Evolutionary conservation across 768 basidiomycete genomes (phyloP).

Genomic region (Naematelia encephala): DNA sequence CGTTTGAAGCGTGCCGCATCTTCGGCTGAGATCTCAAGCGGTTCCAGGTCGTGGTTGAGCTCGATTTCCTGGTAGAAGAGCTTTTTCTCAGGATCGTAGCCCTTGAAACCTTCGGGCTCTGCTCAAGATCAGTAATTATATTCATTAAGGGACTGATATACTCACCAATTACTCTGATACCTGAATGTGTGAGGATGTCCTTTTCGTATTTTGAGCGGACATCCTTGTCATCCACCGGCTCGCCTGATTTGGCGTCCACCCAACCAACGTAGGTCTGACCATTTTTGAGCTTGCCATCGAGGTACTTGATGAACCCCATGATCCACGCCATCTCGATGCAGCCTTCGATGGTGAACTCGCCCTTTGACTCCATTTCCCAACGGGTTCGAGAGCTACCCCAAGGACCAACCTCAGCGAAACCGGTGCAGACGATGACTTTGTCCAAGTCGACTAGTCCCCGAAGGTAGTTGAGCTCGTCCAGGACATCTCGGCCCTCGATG

Average conservation of each 20-base stretch:
- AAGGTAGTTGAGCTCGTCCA: slow-evolving; percentile 71
- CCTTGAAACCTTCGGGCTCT: slow-evolving; percentile 98
- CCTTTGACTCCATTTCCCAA: slow-evolving; percentile 99
- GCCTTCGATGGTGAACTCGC: slow-evolving; percentile 95
- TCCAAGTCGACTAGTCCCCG: slow-evolving; percentile 90
- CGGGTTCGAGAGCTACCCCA: slow-evolving; percentile 98
- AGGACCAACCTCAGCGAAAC: slow-evolving; percentile 94
- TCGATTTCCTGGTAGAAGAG: slow-evolving; percentile 96
- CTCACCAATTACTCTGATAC: slow-evolving; percentile 89
- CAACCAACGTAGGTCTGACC: slow-evolving; percentile 93
- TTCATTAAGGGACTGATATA: slow-evolving; percentile 1
- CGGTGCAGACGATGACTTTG: slow-evolving; percentile 91
- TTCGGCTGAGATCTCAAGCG: slow-evolving; percentile 83
- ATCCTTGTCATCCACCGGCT: slow-evolving; percentile 97
- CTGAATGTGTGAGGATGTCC: slow-evolving; percentile 84
- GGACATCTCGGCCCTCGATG: slow-evolving; percentile 65
- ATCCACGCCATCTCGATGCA: slow-evolving; percentile 99
- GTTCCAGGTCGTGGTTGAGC: slow-evolving; percentile 91
- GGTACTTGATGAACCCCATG: slow-evolving; percentile 98
- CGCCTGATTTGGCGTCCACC: slow-evolving; percentile 89
- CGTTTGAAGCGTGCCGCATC: slow-evolving; percentile 95
- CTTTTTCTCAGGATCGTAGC: slow-evolving; percentile 97
- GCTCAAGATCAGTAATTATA: not conserved
- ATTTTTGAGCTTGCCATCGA: slow-evolving; percentile 91
- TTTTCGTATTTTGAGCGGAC: slow-evolving; percentile 90